Percentiles rank a stretch among this genome's conserved stretches.
Conservation (phyloP, 2,329 filamentous ascomycete species). For the Stemphylium vesicarium region DNA sequence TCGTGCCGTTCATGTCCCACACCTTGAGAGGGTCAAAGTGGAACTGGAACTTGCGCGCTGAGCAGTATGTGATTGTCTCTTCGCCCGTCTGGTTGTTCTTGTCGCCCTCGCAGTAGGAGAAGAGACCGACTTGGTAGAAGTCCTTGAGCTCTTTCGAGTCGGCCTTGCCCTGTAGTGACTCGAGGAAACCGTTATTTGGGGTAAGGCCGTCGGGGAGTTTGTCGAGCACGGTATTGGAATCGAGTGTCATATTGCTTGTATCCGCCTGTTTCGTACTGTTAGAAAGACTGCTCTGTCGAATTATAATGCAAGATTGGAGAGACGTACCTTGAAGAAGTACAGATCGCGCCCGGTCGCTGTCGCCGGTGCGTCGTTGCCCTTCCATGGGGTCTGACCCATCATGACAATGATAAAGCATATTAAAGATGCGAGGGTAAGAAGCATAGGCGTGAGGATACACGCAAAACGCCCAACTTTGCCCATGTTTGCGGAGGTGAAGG, state of each 20-base stretch:
- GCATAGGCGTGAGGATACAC: slow-evolving; percentile 87
- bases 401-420: slow-evolving; percentile 68
- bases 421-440: slow-evolving; percentile 77
- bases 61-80: slow-evolving; percentile 67
- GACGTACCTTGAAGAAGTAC: slow-evolving; percentile 63
- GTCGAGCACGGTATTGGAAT: slow-evolving; percentile 49
- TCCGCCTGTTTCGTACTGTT: slow-evolving; percentile 38
- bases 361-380: slow-evolving; percentile 35
- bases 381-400: slow-evolving; percentile 61
- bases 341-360: slow-evolving; percentile 56
- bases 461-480: slow-evolving; percentile 77
- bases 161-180: slow-evolving; percentile 49
- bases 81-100: slow-evolving; percentile 58
- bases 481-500: slow-evolving; percentile 56
- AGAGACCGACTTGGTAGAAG: slow-evolving; percentile 81
- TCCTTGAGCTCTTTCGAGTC: slow-evolving; percentile 64
- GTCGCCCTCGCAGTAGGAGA: slow-evolving; percentile 80
- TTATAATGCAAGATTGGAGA: slow-evolving; percentile 51
- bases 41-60: slow-evolving; percentile 75
- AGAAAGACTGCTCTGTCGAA: slow-evolving; percentile 1
- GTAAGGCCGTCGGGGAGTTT: slow-evolving; percentile 34
- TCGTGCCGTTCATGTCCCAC: slow-evolving; percentile 65
- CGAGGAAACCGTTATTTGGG: slow-evolving; percentile 49
- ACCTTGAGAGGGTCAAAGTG: slow-evolving; percentile 74
- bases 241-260: slow-evolving; percentile 61